Evolutionary conservation across 805 yeast species (phyloP), one percentile per base, ranked within the genome.

Genomic region (Wickerhamiella allomyrinae): DNA sequence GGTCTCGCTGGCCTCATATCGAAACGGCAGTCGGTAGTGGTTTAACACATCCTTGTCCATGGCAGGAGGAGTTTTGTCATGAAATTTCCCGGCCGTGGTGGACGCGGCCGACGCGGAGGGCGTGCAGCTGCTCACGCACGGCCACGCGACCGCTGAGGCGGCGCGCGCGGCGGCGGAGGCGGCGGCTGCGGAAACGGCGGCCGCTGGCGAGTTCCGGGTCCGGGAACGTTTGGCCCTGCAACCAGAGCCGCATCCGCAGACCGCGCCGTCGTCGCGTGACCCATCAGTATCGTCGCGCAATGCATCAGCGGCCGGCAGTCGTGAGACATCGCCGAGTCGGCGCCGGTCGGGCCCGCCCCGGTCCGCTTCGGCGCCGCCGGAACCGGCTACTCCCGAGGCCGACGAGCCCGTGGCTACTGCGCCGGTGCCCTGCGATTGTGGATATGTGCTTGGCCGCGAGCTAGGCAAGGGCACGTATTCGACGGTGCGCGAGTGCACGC

Each of bases 381-480:
- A 13, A 10, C 25, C 25, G 8, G 24, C 19, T 14, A 23, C 27
- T 23, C 25, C 27, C 13, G 34, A 7, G 19, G 11, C 17, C 7
- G 34, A 13, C 34, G 20, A 20, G 15, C 21, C 25, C 14, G 37
- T 5, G 3, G 10, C 31, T 7, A 10, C 13, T 27, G 5, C 27
- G 14, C 29, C 40, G 2, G 17, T 15, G 17, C 35, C 29, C 14
- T 29, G 39, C 13, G 49, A 44, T 15, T 52, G 57, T 35, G 40
- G 49, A 8, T 53, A 53, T 37, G 29, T 25, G 11, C 20, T 53
- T 3, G 67, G 67, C 40, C 49, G 54, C 20, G 57, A 57, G 37
- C 60, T 66, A 6, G 70, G 70, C 35, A 60, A 59, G 29, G 70
- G 70, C 15, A 61, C 69, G 3, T 66, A 66, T 52, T 60, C 70